Base-by-base conservation (phyloP, 2,329 filamentous ascomycete genomes). In the Neopestalotiopsis sp. region DNA sequence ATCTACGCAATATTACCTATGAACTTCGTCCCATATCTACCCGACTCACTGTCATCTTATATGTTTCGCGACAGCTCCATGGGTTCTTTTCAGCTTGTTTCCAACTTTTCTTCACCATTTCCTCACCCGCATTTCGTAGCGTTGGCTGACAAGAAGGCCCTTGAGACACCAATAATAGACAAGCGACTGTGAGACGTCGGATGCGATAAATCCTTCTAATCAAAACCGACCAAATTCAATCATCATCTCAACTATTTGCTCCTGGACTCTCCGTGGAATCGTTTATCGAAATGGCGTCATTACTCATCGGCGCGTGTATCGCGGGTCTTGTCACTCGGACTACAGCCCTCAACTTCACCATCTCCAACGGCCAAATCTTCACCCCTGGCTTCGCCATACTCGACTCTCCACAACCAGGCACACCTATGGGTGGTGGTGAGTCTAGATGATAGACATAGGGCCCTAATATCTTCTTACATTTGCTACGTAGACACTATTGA, bases 361-460 rank as follows among this genome's bases (percentile, higher is more conserved):
- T 89, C 65, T 79, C 88, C 28, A 88, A 88, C 72, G 91, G 91
- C 17, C 90, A 93, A 73, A 87, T 93, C 67, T 92, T 87, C 74
- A 93, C 91, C 0, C 90, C 91, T 0, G 91, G 91, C 0, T 85
- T 93, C 67, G 90, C 86, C 30, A 87, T 93, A 68, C 81, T 93
- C 45, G 87, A 92, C 78, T 85, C 91, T 40, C 89, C 89, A 13
- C 89, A 92, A 71, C 89, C 89, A 5, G 85, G 86, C 65, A 91
- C 89, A 12, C 89, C 90, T 1, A 76, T 91, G 45, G 90, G 90
- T 70, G 89, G 89, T 79, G 85, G 89, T 89, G 78, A 75, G 86
- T 82, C 14, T 24, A 12, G 30, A 59, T 14, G 6, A 59, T 14
- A 14, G 14, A 57, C 66, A 17, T 28, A 40, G 32, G 4, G 9